Percentiles rank a stretch among this genome's conserved stretches.
Evolutionary conservation across 2,329 filamentous ascomycete species (phyloP).

Genomic region (Metarhizium sp.): DNA sequence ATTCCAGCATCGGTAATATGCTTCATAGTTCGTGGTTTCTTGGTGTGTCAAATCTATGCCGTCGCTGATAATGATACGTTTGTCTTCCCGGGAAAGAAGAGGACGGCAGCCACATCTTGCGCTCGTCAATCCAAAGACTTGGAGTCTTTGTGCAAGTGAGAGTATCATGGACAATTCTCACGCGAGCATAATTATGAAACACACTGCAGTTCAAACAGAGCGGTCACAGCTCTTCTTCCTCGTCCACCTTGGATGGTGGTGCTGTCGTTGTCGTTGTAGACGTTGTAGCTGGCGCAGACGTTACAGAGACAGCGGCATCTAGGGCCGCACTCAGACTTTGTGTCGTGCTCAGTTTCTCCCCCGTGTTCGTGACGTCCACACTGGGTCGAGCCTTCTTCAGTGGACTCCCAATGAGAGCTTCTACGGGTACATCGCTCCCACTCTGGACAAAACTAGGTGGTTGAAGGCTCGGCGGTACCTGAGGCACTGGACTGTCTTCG

Average conservation of each 20-base stretch:
- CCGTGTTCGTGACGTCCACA: slow-evolving; percentile 19
- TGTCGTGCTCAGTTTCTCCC: slow-evolving; percentile 17
- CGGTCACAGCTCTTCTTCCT: slow-evolving; percentile 30
- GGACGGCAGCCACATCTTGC: not conserved
- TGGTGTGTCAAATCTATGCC: not conserved
- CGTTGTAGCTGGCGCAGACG: slow-evolving; percentile 10
- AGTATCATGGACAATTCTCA: not conserved
- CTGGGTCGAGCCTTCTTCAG: slow-evolving; percentile 68
- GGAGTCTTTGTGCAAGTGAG: not conserved
- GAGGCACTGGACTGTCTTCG: slow-evolving; percentile 32
- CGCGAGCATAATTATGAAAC: not conserved
- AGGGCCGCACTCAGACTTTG: slow-evolving; percentile 27
- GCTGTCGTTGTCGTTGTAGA: slow-evolving; percentile 12
- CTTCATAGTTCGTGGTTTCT: not conserved
- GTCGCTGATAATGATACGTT: not conserved
- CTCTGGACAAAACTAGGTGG: slow-evolving; percentile 18
- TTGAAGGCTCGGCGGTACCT: slow-evolving; percentile 4
- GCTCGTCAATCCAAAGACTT: not conserved
- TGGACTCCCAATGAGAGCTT: slow-evolving; percentile 53
- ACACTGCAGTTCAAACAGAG: not conserved
- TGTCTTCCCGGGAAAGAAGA: not conserved
- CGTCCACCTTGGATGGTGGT: slow-evolving; percentile 18
- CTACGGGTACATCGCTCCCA: slow-evolving; percentile 22
- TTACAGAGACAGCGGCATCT: slow-evolving; percentile 18
- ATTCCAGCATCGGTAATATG: not conserved